These are phyloP conservation scores for Candida golubevii DNA, from an alignment of 805 yeast genomes.

Conservation along the genomic window DNA sequence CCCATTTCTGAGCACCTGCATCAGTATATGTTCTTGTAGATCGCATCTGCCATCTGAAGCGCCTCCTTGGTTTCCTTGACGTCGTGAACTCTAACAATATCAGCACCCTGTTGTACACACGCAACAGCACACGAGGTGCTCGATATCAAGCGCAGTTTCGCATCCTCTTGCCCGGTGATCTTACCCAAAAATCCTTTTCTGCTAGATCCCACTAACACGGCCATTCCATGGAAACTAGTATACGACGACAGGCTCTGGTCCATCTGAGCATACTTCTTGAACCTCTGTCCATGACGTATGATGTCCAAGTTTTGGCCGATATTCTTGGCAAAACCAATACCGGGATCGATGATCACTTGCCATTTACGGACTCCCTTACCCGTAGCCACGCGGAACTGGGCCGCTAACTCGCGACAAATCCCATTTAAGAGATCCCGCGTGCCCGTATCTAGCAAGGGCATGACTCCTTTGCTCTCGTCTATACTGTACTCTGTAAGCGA, in stretches of 20 bases:
- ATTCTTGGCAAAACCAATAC: conserved; percentile 92
- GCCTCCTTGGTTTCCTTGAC: conserved; percentile 49
- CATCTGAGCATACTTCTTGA: conserved; percentile 45
- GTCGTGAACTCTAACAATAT: conserved; percentile 88
- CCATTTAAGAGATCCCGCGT: conserved; percentile 44
- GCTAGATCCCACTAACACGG: conserved; percentile 81
- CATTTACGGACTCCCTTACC: conserved; percentile 69
- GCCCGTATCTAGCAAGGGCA: conserved; percentile 18
- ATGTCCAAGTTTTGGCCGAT: conserved; percentile 64
- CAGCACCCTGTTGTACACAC: conserved; percentile 67
- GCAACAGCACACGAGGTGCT: conserved; percentile 75
- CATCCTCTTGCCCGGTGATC: conserved; percentile 52
- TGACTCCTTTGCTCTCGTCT: conserved; percentile 11
- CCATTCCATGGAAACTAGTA: conserved; percentile 48
- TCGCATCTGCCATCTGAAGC: conserved; percentile 65
- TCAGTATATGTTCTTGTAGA: conserved; percentile 33
- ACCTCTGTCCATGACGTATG: conserved; percentile 46
- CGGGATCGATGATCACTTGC: conserved; percentile 93
- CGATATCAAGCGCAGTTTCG: conserved; percentile 66
- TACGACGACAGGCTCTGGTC: conserved; percentile 21
- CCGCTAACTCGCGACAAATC: conserved; percentile 61
- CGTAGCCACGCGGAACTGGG: conserved; percentile 53
- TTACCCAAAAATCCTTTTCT: conserved; percentile 83
- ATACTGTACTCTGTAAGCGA: conserved; percentile 34
- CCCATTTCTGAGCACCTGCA: too few species aligned